Conservation (phyloP, 2,329 filamentous ascomycete species). For the Fusarium virguliforme region DNA sequence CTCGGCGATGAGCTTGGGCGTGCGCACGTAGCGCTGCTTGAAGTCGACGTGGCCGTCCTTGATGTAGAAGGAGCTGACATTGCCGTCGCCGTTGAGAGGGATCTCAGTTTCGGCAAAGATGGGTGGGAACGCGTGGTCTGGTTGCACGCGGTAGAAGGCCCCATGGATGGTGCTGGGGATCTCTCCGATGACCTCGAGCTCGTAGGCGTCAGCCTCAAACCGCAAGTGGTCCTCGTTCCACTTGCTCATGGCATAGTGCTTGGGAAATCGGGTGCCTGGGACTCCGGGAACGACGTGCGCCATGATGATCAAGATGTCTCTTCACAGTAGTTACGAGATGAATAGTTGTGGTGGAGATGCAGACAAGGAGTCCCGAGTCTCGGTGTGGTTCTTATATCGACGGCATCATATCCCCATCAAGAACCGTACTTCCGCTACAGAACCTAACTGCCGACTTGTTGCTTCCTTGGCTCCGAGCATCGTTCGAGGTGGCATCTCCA, state of each 20-base stretch:
- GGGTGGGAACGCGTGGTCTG: constrained; percentile 26
- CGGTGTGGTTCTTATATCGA: constrained; percentile 5
- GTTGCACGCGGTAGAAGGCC: constrained; percentile 26
- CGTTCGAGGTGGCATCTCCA: constrained; percentile 12
- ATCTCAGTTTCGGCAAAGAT: constrained; percentile 27
- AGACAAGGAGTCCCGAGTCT: neutral
- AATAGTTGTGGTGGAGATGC: neutral
- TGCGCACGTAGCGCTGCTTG: constrained; percentile 29
- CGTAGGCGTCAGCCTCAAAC: constrained; percentile 26
- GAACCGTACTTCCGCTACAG: neutral
- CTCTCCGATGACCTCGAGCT: constrained; percentile 24
- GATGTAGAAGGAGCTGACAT: constrained; percentile 25
- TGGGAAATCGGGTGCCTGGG: constrained; percentile 21
- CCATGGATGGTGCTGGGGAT: constrained; percentile 24
- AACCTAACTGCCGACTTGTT: neutral
- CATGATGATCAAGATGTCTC: constrained; percentile 9
- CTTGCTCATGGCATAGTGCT: constrained; percentile 31
- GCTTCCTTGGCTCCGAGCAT: neutral
- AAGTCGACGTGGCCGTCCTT: constrained; percentile 29
- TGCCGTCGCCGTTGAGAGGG: constrained; percentile 25
- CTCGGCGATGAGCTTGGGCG: constrained; percentile 26
- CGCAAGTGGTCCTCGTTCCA: constrained; percentile 29
- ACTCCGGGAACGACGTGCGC: constrained; percentile 21
- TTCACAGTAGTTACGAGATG: constrained; percentile 1
- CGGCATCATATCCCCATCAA: constrained; percentile 1